Base-by-base conservation (phyloP, 495 filamentous ascomycete species). In the Haplographium delicatum region DNA sequence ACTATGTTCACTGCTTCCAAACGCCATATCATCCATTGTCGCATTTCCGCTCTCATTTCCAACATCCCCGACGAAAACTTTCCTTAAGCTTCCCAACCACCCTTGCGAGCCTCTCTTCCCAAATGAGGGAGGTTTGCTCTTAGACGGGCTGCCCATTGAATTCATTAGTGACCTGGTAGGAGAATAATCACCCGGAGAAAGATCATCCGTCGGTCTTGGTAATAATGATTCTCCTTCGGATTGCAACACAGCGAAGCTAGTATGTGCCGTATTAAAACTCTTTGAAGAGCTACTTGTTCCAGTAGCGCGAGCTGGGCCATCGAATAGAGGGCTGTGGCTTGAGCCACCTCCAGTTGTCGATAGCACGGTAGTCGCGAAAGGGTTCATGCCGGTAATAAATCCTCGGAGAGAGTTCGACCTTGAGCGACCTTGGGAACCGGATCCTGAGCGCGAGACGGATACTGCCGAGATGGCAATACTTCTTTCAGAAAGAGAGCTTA, bases 241-340 rank as follows among this genome's bases (percentile, higher is more conserved):
- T 54, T 84, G 85, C 9, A 83, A 70, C 15, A 75, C 72, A 1
- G 72, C 69, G 51, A 87, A 79, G 16, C 73, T 76, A 13, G 80
- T 80, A 15, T 74, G 72, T 5, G 85, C 85, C 0, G 87, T 89
- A 30, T 74, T 80, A 62, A 83, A 89, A 41, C 77, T 84, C 20
- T 80, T 80, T n/a, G 76, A 62, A 40, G 44, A 50, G 11, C 61
- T 63, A 61, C 66, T 65, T 22, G 64, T 64, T 0, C 61, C 56
- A 50, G 64, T 60, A 44, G 66, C 1, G 2, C 25, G 38, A 20
- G 45, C 35, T 28, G 44, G 44, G 22, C 45, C 51, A 40, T 58
- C 56, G 19, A 56, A 56, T 0, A 48, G 27, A 0, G 59, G 38
- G 18, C 47, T 56, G 11, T 51, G 4, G 18, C 15, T 38, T 30